Evolutionary conservation across 176 grass and related monocot species (phyloP).

Genomic region (Musa acuminata): DNA sequence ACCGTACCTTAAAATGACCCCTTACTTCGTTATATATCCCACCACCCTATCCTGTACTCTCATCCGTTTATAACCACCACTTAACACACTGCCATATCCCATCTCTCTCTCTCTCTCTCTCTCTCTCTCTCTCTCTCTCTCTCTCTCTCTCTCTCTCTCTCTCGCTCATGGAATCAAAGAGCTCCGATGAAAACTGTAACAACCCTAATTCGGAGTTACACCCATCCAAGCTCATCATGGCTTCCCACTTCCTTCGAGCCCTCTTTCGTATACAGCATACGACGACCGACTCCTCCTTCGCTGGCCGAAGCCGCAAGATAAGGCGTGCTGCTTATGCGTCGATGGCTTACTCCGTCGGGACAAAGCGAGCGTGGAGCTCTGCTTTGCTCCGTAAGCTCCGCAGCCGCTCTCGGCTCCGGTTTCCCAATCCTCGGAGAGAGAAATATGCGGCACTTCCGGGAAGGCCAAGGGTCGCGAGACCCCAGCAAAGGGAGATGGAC

Average conservation of each 20-base stretch:
- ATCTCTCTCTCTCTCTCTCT: not conserved
- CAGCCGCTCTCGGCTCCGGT: not conserved
- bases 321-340: constrained; percentile 4
- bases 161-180: not conserved
- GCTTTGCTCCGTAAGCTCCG: constrained; percentile 4
- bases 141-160: not conserved
- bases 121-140: no score
- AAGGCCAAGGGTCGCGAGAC: not conserved
- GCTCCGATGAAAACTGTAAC: no score
- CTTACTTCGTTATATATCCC: not conserved
- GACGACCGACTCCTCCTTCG: not conserved
- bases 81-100: no score
- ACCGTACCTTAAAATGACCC: not conserved
- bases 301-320: not conserved
- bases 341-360: not conserved
- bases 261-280: not conserved
- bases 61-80: no score
- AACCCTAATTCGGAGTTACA: not conserved
- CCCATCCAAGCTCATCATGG: not conserved
- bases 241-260: constrained; percentile 5
- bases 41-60: no score
- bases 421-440: no score
- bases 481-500: not conserved
- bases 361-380: constrained; percentile 1
- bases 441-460: no score